Evolutionary conservation across 108 stramenopile genomes (phyloP), one percentile per base, ranked within the genome.

Genomic region (Aurantiochytrium sp.): DNA sequence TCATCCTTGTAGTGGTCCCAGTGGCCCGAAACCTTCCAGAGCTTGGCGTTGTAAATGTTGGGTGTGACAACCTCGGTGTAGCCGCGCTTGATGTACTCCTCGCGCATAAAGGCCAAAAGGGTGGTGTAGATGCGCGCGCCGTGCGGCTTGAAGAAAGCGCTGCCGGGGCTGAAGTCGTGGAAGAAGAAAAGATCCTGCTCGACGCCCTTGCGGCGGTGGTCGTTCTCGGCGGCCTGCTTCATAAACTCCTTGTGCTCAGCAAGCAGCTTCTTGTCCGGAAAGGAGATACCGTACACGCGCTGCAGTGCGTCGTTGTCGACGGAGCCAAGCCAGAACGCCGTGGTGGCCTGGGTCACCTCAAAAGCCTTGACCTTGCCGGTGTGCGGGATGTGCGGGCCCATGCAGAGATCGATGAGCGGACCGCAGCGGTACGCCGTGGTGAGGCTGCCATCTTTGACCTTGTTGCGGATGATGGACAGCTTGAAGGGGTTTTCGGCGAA

Each of bases 51-150:
- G 96, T 92, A 99, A 68, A 99, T 92, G 89, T 99, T 99, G 85
- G 99, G 98, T 0, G 98, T 98, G 89, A 98, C 97, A 90, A 99
- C 94, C 91, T 99, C 98, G 55, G 96, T 94, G 91, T 98, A 99
- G 24, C 98, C 99, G 24, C 98, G 95, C 68, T 93, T 90, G 96
- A 97, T 97, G 89, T 99, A 99, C 89, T 98, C 95, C 54, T 93
- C 87, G 87, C 94, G 94, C 89, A 99, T 97, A 91, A 99, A 97
- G 42, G 92, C 93, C 85, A 97, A 95, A 48, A 99, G 94, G 89
- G 94, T 96, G 91, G 97, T 98, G 97, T 99, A 99, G 88, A 99
- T 98, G 36, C 98, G 95, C n/a, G 97, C 94, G 37, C 99, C 99
- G 87, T 97, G 97, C 21, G 98, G 98, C 21, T 98, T 89, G 96